Evolutionary conservation across 1,284 basidiomycete genomes (phyloP).

Genomic region (Rugosomyces carneus): DNA sequence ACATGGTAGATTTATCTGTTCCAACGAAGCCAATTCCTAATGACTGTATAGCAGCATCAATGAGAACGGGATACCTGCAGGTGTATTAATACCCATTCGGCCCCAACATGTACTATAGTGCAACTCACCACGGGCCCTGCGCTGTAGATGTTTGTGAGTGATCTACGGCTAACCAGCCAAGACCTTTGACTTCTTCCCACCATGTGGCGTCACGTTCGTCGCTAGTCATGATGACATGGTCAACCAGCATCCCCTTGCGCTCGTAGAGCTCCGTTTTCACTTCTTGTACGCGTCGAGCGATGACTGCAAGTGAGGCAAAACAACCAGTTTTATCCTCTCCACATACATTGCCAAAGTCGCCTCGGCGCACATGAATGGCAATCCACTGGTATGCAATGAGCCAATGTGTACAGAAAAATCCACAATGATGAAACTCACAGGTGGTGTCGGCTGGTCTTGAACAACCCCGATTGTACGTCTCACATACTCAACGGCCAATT

Average conservation of each 20-base stretch:
- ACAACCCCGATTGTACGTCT: conserved; percentile 27
- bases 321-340: conserved; percentile 44
- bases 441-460: conserved; percentile 26
- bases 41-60: conserved; percentile 68
- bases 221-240: conserved; percentile 64
- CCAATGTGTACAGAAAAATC: background rate
- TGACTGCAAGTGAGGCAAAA: conserved; percentile 53
- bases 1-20: conserved; percentile 65
- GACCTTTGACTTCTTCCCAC: conserved; percentile 54
- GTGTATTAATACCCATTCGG: background rate
- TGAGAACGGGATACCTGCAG: conserved; percentile 53
- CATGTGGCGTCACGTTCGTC: conserved; percentile 61
- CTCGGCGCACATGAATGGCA: conserved; percentile 56
- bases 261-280: conserved; percentile 49
- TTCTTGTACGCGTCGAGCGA: conserved; percentile 54
- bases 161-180: conserved; percentile 59
- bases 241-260: conserved; percentile 43
- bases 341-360: conserved; percentile 55
- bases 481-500: conserved; percentile 30
- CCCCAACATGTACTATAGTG: background rate
- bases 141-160: conserved; percentile 47
- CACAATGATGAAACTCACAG: conserved; percentile 20
- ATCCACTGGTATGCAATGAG: conserved; percentile 40
- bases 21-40: conserved; percentile 62
- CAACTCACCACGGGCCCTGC: conserved; percentile 52